Conservation (phyloP, 371 early-diverging fungal species). For the Phascolomyces articulosus region DNA sequence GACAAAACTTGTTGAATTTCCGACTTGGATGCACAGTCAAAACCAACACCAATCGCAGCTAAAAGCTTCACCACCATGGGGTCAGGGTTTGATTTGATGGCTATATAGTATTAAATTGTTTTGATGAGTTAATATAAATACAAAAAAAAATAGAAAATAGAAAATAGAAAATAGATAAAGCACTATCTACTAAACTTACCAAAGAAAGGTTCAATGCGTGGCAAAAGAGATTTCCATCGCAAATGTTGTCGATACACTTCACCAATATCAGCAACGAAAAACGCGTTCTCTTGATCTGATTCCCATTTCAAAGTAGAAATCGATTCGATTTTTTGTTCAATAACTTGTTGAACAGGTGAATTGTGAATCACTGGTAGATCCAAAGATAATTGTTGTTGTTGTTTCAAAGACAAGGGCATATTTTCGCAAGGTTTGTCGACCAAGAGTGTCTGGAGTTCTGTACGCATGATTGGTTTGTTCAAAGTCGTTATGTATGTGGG, state of each 20-base stretch:
- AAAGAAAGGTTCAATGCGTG: conserved; percentile 94
- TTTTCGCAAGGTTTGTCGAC: conserved; percentile 9
- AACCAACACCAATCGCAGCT: conserved; percentile 84
- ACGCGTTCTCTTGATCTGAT: conserved; percentile 83
- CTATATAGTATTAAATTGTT: conserved; percentile 36
- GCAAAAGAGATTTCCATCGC: conserved; percentile 81
- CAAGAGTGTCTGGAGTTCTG: conserved; percentile 39
- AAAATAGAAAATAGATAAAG: conserved; percentile 15
- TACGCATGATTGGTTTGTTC: conserved; percentile 24
- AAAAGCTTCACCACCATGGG: conserved; percentile 83
- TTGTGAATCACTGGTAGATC: conserved; percentile 26
- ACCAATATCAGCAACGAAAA: conserved; percentile 92
- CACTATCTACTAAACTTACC: conserved; percentile 46
- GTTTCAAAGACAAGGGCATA: conserved; percentile 8
- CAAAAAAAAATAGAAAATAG: conserved; percentile 10
- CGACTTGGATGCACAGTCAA: conserved; percentile 90
- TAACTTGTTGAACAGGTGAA: conserved; percentile 35
- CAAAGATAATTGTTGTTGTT: conserved; percentile 5
- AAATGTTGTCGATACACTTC: conserved; percentile 84
- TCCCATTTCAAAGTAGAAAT: conserved; percentile 53
- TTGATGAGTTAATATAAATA: neutral
- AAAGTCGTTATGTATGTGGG: too few relatives aligned
- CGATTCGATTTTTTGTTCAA: conserved; percentile 36
- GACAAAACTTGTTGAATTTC: conserved; percentile 89
- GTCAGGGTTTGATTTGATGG: conserved; percentile 97